Evolutionary conservation across 2,329 filamentous ascomycete species (phyloP), one percentile per base, ranked within the genome.

Genomic region (Lomentospora prolificans): DNA sequence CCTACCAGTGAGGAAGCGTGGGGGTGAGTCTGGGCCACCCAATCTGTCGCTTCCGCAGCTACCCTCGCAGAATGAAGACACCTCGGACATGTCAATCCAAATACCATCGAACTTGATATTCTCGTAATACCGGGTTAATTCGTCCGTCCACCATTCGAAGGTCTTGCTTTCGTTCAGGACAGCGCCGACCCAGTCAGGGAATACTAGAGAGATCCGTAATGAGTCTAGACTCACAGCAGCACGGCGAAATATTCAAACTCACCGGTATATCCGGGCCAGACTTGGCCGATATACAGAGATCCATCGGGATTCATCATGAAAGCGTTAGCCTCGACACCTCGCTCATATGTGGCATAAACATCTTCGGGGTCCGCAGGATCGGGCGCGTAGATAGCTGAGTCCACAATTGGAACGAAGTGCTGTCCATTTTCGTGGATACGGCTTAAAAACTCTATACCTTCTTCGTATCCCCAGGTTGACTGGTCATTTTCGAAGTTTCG

Each of bases 391-490:
- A 80, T 73, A 10, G 82, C 82, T 2, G 84, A 81, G 63, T 92
- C 88, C 10, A 91, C 81, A 69, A 91, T 91, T 17, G 89, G 76
- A 1, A 88, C 76, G 56, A 87, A 86, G n/a, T 85, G 80, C 63
- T 87, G 84, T 3, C 81, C 72, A 55, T 82, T 80, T 7, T 72
- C 68, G 63, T 89, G 86, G 2, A 91, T 75, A 19, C 78, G 76
- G 1, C 72, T 68, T 2, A 87, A 75, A 48, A 90, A 64, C 30
- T 65, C 59, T 8, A 22, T 31, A 27, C 57, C 58, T 10, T 58
- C 54, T 22, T 54, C 46, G 10, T 53, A 44, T 3, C 55, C 33
- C 41, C 56, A 61, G 24, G 51, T 33, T 2, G 80, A 75, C 0
- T 81, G 79, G 60, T 89, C 85, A 1, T 82, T 70, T 0, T 80